Base-by-base conservation (phyloP, 345 rosid genomes). In the Aethionema arabicum region DNA sequence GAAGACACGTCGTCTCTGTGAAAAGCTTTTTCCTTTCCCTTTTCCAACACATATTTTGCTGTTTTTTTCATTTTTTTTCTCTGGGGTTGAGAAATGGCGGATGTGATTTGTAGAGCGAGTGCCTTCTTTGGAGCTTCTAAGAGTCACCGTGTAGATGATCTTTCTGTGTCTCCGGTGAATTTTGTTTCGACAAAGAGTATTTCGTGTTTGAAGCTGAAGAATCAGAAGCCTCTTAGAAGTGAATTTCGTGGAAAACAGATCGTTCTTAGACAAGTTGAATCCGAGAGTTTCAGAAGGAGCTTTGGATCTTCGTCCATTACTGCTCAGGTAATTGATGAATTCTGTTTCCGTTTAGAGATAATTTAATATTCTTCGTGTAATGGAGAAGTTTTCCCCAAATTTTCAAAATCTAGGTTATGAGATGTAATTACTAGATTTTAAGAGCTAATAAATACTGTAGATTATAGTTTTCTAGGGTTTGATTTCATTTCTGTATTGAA, bases 281-380 rank as follows among this genome's bases (percentile, higher is more conserved):
- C 62, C 61, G 10, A 62, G 45, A 70, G 45, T 44, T 66, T 61
- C 56, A 81, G 41, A 38, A 38, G 72, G 42, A 37, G 39, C 61
- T 68, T 63, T 51, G 67, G 27, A 38, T 56, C 65, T 43, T 59
- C 66, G 32, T 67, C 82, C 43, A 47, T 80, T 36, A 66, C 52
- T 56, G 84, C 85, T 46, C 91, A 82, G 96, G 96, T 92, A 21
- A 8, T 8, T 6, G 2, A 12, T 52, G 8, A 76, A 65, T 12
- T 52, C 0, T 15, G 4, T 15, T 8, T 29, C 33, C 13, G 27
- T 21, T 21, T 21, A 21, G 27, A 29, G 11, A 29, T 8, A 13
- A 12, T 29, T 29, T 27, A 33, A n/a, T 15, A 8, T 30, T 51
- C 36, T 8, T 51, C 15, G 4, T 49, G 2, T 15, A 9, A 49